Evolutionary conservation across 768 basidiomycete genomes (phyloP), one percentile per base, ranked within the genome.

Genomic region (Clathrus columnatus): DNA sequence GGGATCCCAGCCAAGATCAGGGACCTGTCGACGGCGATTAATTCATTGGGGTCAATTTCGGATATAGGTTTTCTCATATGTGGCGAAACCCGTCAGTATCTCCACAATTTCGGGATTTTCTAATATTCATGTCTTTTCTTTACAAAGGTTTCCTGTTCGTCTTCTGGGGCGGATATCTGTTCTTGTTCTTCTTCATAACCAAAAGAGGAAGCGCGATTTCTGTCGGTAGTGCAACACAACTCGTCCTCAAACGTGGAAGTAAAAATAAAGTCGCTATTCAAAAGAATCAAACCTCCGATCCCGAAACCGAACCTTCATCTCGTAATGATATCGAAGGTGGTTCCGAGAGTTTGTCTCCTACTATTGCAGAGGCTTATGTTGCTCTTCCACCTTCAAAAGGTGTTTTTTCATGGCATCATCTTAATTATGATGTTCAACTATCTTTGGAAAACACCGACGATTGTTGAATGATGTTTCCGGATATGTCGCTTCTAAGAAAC

Each of bases 401-500:
- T 60, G 75, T 83, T 5, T 93, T 96, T 68, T 88, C 91, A 1
- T 96, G 89, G 88, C 75, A 82, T 51, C 72, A 81, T 58, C 59
- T 91, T 48, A 71, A 74, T 54, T 94, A 92, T 65, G 76, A 75
- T 28, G 82, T 92, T 0, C 72, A 77, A 1, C 72, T 82, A 16
- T 58, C 69, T 74, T 73, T 3, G 79, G 76, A 5, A 58, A 64
- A 48, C 62, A 68, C 20, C 70, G 78, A 32, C 69, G 67, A 27
- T 72, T 91, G 1, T 71, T 91, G 53, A 77, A 90, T 59, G 77
- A 87, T 46, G 76, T 93, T 11, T 85, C 82, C 24, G 90, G 90
- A 0, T 92, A 78, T 66, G 88, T 90, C 18, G 80, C 79, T 8
- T 91, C 90, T 0, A 90, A 91, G 4, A 90, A 83, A n/a, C 67